These are phyloP conservation scores for Solanum acaule DNA, from an alignment of 257 asterid genomes.

Conservation along the genomic window DNA sequence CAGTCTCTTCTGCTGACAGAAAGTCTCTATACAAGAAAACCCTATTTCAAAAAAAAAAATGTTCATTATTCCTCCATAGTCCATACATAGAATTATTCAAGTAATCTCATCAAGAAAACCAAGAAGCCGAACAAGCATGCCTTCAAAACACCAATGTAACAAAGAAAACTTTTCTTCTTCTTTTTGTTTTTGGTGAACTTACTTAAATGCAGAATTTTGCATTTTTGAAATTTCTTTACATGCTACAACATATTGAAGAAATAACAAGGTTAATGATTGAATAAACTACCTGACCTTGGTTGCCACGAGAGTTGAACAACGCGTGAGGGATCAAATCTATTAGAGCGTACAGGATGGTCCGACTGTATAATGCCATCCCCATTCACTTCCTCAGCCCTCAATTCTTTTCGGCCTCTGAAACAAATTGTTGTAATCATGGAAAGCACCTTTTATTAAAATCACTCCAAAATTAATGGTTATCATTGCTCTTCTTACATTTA, in stretches of 20 bases:
- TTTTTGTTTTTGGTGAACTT: background rate
- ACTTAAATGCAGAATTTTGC: background rate
- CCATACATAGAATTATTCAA: background rate
- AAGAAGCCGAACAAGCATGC: background rate
- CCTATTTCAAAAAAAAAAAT: slow-evolving; percentile 42
- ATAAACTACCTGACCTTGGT: slow-evolving; percentile 89
- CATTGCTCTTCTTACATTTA: background rate
- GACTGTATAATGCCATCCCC: slow-evolving; percentile 16
- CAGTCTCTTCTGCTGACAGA: slow-evolving; percentile 73
- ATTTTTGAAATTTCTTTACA: background rate
- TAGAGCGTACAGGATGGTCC: slow-evolving; percentile 11
- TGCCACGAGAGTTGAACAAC: slow-evolving; percentile 68
- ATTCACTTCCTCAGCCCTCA: slow-evolving; percentile 36
- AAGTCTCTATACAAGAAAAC: slow-evolving; percentile 61
- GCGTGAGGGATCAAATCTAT: slow-evolving; percentile 47
- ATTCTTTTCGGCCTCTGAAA: slow-evolving; percentile 36
- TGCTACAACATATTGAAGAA: background rate
- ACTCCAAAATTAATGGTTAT: background rate
- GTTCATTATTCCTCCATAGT: background rate
- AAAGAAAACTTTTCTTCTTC: background rate
- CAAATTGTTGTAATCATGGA: background rate
- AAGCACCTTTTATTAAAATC: background rate
- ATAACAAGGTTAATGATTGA: slow-evolving; percentile 7
- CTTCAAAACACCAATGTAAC: background rate
- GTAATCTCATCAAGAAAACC: background rate